Evolutionary conservation across 1,284 basidiomycete genomes (phyloP).

Genomic region (Ustilago xerochloae): DNA sequence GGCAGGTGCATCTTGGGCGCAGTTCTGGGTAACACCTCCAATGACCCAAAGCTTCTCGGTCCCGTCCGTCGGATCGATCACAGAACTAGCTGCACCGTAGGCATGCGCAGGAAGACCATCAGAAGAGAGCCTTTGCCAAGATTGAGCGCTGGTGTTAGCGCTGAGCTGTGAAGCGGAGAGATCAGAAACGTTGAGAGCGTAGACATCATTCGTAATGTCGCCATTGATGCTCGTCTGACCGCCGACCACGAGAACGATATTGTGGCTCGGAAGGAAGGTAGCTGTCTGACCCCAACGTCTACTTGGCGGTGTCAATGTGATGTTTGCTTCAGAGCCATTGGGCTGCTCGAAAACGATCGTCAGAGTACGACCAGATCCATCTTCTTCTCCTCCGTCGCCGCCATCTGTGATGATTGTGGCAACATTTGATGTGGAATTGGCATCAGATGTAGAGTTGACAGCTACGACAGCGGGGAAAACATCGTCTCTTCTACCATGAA

Average conservation of each 20-base stretch:
- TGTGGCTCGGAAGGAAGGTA: slow-evolving; percentile 32
- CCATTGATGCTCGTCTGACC: slow-evolving; percentile 55
- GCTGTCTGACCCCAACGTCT: slow-evolving; percentile 43
- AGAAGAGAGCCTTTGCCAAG: slow-evolving; percentile 25
- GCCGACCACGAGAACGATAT: slow-evolving; percentile 57
- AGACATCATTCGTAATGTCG: slow-evolving; percentile 55
- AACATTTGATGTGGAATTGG: too few species aligned
- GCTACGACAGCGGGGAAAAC: slow-evolving; percentile 38
- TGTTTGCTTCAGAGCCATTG: slow-evolving; percentile 8
- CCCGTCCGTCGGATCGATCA: slow-evolving; percentile 11
- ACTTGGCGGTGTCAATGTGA: slow-evolving; percentile 17
- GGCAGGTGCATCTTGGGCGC: slow-evolving; percentile 43
- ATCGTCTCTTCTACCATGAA: slow-evolving; percentile 19
- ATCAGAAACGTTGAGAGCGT: slow-evolving; percentile 49
- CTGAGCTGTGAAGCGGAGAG: slow-evolving; percentile 13
- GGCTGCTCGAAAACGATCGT: slow-evolving; percentile 31
- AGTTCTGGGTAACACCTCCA: slow-evolving; percentile 60
- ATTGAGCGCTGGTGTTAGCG: slow-evolving; percentile 23
- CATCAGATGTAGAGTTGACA: slow-evolving; percentile 7
- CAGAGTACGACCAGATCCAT: slow-evolving; percentile 7
- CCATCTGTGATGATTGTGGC: not conserved
- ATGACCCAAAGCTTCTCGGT: slow-evolving; percentile 53
- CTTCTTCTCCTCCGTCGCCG: not conserved
- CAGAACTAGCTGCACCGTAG: slow-evolving; percentile 41
- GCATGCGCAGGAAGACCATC: slow-evolving; percentile 49